Evolutionary conservation across 2,329 filamentous ascomycete genomes (phyloP).

Genomic region (Venturia effusa): DNA sequence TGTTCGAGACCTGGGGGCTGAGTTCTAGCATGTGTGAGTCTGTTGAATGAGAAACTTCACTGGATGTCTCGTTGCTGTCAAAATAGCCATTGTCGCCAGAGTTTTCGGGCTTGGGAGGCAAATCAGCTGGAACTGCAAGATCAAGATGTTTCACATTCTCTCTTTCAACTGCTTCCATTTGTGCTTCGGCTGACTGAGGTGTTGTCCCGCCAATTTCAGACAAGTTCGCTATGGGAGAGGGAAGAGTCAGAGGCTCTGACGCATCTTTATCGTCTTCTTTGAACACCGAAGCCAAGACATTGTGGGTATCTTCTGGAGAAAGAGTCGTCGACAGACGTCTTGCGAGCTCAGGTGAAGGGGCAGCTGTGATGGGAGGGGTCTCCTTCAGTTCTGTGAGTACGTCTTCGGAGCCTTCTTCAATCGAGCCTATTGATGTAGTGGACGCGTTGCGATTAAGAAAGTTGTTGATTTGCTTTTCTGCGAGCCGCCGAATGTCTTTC

Average conservation of each 20-base stretch:
- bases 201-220: background rate
- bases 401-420: conserved; percentile 52
- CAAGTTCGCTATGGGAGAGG: background rate
- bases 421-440: conserved; percentile 59
- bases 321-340: conserved; percentile 28
- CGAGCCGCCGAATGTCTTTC: conserved; percentile 87
- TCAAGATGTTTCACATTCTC: conserved; percentile 52
- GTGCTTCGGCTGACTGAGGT: conserved; percentile 10
- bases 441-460: conserved; percentile 81
- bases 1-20: conserved; percentile 8
- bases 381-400: conserved; percentile 10
- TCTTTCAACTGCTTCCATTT: conserved; percentile 18
- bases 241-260: background rate
- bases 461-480: conserved; percentile 84
- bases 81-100: background rate
- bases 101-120: background rate
- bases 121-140: conserved; percentile 31
- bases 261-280: conserved; percentile 40
- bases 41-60: background rate
- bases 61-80: background rate
- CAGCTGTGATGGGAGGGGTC: background rate
- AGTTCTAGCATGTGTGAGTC: background rate
- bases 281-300: conserved; percentile 54
- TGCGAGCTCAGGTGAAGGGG: conserved; percentile 14
- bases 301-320: conserved; percentile 51